Evolutionary conservation across 495 filamentous ascomycete genomes (phyloP).

Genomic region (Hypoxylon fuscum): DNA sequence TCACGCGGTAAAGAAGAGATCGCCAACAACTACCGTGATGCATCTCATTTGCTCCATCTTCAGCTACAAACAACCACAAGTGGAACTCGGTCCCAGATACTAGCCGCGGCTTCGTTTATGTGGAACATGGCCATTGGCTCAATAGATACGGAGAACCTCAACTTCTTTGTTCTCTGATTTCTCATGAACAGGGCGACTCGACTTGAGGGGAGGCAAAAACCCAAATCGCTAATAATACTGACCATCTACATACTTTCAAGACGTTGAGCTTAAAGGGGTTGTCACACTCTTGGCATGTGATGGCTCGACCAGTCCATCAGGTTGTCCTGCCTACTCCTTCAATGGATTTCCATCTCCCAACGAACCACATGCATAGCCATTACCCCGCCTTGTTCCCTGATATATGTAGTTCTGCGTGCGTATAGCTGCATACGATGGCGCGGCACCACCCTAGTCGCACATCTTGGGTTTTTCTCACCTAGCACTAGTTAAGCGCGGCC

Average conservation of each 20-base stretch:
- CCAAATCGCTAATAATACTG: background rate
- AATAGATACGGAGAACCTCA: constrained; percentile 9
- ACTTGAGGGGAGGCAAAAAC: background rate
- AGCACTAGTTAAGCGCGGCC: constrained; percentile 23
- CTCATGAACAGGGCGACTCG: constrained; percentile 5
- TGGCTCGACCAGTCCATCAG: constrained; percentile 35
- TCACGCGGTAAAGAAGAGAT: constrained; percentile 32
- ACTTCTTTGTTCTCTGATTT: background rate
- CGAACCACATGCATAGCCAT: constrained; percentile 10
- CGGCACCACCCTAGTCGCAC: constrained; percentile 10
- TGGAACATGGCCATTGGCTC: constrained; percentile 34
- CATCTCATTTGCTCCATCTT: constrained; percentile 1
- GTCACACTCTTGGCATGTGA: constrained; percentile 32
- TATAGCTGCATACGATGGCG: constrained; percentile 21
- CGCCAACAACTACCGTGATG: constrained; percentile 27
- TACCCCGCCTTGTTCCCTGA: constrained; percentile 34
- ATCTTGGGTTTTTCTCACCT: constrained; percentile 6
- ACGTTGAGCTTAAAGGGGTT: constrained; percentile 14
- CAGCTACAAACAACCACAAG: constrained; percentile 13
- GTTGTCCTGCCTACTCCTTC: constrained; percentile 7
- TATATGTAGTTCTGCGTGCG: constrained; percentile 5
- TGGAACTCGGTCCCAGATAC: constrained; percentile 20
- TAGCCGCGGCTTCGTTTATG: constrained; percentile 25
- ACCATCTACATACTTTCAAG: constrained; percentile 5
- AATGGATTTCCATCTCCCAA: constrained; percentile 17